Conservation (phyloP, 2,329 filamentous ascomycete genomes). For the Dichotomopilus funicola region DNA sequence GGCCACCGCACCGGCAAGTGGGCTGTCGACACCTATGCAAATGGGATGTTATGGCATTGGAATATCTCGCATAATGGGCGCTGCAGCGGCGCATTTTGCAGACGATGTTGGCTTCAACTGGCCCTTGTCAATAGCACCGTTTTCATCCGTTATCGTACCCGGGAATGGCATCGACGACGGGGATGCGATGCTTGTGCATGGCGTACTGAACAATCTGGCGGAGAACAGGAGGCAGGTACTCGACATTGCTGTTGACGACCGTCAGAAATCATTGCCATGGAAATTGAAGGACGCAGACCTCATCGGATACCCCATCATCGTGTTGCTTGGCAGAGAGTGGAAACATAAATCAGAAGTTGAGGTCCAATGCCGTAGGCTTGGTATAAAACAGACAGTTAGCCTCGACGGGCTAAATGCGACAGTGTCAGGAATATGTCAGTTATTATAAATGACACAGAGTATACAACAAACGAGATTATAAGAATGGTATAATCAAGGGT, state of each 20-base stretch:
- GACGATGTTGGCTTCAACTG: slow-evolving; percentile 75
- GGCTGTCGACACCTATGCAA: slow-evolving; percentile 52
- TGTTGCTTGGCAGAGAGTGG: slow-evolving; percentile 73
- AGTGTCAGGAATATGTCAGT: neutral
- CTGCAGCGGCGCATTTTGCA: slow-evolving; percentile 68
- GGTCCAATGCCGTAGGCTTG: slow-evolving; percentile 68
- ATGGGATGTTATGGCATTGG: slow-evolving; percentile 99
- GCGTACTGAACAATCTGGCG: slow-evolving; percentile 8
- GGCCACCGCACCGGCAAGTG: slow-evolving; percentile 37
- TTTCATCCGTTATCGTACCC: slow-evolving; percentile 29
- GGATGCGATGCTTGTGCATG: slow-evolving; percentile 15
- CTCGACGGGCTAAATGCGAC: slow-evolving; percentile 36
- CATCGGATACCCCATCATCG: slow-evolving; percentile 77
- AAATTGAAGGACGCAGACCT: slow-evolving; percentile 87
- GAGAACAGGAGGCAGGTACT: slow-evolving; percentile 27
- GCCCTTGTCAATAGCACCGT: slow-evolving; percentile 82
- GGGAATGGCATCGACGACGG: slow-evolving; percentile 12
- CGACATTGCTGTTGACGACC: slow-evolving; percentile 70
- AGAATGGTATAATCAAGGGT: neutral
- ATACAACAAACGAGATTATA: slow-evolving; percentile 1
- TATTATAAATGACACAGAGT: slow-evolving; percentile 1
- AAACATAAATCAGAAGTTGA: slow-evolving; percentile 54
- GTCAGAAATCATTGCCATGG: slow-evolving; percentile 60
- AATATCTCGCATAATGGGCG: slow-evolving; percentile 81
- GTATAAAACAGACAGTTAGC: slow-evolving; percentile 52